Evolutionary conservation across 305 asterid species (phyloP), one percentile per base, ranked within the genome.

Genomic region (Ajuga reptans): DNA sequence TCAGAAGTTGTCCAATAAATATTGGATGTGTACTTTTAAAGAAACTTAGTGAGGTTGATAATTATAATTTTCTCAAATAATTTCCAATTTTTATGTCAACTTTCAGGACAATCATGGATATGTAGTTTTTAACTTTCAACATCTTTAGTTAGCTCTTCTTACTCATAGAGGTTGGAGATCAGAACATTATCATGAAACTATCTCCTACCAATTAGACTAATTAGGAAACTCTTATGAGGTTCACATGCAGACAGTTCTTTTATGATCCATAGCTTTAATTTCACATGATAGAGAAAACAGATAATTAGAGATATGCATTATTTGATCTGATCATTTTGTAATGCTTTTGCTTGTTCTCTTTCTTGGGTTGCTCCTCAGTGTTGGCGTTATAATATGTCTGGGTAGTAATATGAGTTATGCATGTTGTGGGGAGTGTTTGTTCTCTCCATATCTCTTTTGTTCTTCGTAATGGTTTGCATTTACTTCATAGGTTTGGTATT

Each of bases 401-500:
- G 16, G 42, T 43, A 50, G 41, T 67, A 68, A 16, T 46, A 59
- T 58, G 71, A 16, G 68, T 56, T 72, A 59, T 80, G 71, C 53
- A 17, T 62, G 36, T 41, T 64, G 24, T 64, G 55, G 43, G 59
- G 11, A n/a, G 36, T 77, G 54, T 62, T 51, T 72, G 53, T 64
- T 64, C 46, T 1, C 21, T 53, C 53, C 29, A 31, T 65, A 63
- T 53, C 42, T 59, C 69, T 76, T 69, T 75, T 65, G 65, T 68
- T 71, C 43, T 51, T 75, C 58, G 74, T 73, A 75, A 74, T 71
- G 75, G 75, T 72, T 49, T 66, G 33, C 51, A 73, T 76, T 52
- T 69, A 75, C 74, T 74, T 55, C 67, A 75, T 73, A 93, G 97
- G 85, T 89, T 68, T 72, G 62, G 63, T 11, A 78, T 82, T 73